phyloP scores from a whole-genome alignment of 2,329 filamentous ascomycete genomes.

The Fusarium agapanthi region DNA sequence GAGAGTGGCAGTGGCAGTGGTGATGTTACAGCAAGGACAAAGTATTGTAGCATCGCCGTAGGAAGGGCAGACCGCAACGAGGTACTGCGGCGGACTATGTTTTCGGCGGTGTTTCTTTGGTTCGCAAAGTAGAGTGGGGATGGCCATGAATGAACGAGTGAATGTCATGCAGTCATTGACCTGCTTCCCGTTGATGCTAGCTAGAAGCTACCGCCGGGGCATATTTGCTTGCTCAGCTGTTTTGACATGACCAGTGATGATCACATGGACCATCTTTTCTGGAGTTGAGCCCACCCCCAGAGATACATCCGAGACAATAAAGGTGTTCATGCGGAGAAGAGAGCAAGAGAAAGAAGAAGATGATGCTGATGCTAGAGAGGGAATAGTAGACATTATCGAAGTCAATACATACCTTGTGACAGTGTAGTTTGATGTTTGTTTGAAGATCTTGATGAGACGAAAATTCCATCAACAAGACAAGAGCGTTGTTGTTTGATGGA shows the following conservation, averaged over 20 bases:
- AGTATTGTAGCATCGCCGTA: conserved; percentile 15
- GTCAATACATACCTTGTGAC: conserved; percentile 15
- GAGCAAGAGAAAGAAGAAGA: background rate
- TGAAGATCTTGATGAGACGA: background rate
- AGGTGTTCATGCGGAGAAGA: conserved; percentile 17
- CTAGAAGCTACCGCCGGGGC: conserved; percentile 16
- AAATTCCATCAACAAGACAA: background rate
- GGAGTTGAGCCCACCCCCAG: conserved; percentile 35
- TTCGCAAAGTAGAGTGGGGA: conserved; percentile 1
- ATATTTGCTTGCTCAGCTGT: conserved; percentile 24
- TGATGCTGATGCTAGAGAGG: background rate
- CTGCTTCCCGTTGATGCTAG: conserved; percentile 20
- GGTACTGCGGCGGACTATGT: background rate
- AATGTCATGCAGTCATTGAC: conserved; percentile 39
- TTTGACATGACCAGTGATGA: conserved; percentile 31
- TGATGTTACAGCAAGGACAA: conserved; percentile 16
- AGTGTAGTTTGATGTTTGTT: background rate
- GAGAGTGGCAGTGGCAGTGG: background rate
- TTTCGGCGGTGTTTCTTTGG: background rate
- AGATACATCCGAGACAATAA: conserved; percentile 25
- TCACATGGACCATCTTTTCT: conserved; percentile 36
- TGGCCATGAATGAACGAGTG: conserved; percentile 27
- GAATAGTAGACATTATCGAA: background rate
- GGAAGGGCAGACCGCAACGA: conserved; percentile 10
- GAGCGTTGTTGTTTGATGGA: conserved; percentile 20